Evolutionary conservation across 139 green algal genomes (phyloP).

Genomic region (Chlamydomonas sp.): DNA sequence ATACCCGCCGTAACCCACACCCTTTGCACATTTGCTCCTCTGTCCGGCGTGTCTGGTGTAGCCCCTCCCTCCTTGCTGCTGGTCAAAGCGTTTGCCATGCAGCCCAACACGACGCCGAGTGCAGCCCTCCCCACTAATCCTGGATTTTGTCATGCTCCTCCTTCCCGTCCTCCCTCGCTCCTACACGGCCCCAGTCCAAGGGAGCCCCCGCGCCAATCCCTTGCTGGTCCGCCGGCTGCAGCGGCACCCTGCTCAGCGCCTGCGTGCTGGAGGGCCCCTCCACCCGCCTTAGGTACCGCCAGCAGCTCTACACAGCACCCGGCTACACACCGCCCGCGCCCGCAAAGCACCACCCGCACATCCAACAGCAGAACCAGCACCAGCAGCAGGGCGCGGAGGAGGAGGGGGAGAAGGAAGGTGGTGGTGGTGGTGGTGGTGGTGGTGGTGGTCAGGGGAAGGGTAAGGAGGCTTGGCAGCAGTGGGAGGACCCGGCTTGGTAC

Average conservation of each 20-base stretch:
- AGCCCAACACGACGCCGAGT: no score
- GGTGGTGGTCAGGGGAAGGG: neutral
- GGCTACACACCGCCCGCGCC: no score
- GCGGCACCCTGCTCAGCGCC: neutral
- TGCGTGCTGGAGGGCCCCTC: constrained; percentile 3
- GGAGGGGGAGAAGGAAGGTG: neutral
- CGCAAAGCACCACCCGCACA: no score
- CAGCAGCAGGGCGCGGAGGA: neutral
- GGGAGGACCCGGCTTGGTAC: neutral
- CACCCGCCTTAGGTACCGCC: neutral
- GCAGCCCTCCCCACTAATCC: no score
- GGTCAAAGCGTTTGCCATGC: no score
- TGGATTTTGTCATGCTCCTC: no score
- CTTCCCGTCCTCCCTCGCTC: neutral
- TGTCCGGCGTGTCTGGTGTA: neutral
- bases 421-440: no score
- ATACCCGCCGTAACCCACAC: no score
- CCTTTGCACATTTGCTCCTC: no score
- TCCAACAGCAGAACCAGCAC: neutral
- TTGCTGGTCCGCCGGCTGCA: constrained; percentile 7
- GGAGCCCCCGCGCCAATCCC: neutral
- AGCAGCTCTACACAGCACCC: constrained; percentile 5
- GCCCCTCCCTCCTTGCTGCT: neutral
- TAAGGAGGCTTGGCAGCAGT: neutral
- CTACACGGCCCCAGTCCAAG: neutral